Percentiles rank a stretch among this genome's conserved stretches.
Evolutionary conservation across 75 land plant genomes (phyloP).

Genomic region (Larix kaempferi): DNA sequence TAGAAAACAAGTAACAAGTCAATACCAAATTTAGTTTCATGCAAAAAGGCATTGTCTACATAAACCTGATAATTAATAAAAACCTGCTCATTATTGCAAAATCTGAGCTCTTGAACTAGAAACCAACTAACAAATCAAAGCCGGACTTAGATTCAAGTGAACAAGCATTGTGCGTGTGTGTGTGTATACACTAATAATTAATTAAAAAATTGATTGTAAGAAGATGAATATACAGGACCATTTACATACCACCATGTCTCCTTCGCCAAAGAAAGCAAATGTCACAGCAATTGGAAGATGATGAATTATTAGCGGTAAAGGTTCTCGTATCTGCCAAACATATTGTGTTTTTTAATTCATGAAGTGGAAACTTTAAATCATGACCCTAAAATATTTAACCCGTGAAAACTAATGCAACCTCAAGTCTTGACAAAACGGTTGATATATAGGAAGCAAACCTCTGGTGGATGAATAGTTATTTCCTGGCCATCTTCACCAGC

Average conservation of each 20-base stretch:
- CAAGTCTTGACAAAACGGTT: background rate
- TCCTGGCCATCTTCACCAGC: conserved; percentile 87
- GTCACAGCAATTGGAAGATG: conserved; percentile 93
- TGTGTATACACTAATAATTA: background rate
- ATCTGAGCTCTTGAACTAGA: background rate
- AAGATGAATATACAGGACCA: background rate
- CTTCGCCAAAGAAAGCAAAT: conserved; percentile 80
- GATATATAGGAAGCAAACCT: conserved; percentile 39
- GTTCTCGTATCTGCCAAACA: conserved; percentile 73
- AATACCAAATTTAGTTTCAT: background rate
- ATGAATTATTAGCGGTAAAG: conserved; percentile 80
- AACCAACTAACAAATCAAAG: background rate
- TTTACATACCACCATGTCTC: conserved; percentile 66
- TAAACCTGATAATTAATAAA: conserved; percentile 10
- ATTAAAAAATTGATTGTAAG: background rate
- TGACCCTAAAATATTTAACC: background rate
- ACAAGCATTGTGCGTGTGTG: background rate
- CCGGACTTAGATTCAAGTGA: background rate
- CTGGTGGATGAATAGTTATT: conserved; percentile 83
- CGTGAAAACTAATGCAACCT: background rate
- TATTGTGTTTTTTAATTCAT: background rate
- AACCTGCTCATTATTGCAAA: conserved; percentile 42
- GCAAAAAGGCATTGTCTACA: background rate
- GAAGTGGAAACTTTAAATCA: conserved; percentile 1
- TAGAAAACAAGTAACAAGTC: background rate